These are phyloP conservation scores for Spergularia marina DNA, from an alignment of 148 eudicot genomes.

Conservation along the genomic window DNA sequence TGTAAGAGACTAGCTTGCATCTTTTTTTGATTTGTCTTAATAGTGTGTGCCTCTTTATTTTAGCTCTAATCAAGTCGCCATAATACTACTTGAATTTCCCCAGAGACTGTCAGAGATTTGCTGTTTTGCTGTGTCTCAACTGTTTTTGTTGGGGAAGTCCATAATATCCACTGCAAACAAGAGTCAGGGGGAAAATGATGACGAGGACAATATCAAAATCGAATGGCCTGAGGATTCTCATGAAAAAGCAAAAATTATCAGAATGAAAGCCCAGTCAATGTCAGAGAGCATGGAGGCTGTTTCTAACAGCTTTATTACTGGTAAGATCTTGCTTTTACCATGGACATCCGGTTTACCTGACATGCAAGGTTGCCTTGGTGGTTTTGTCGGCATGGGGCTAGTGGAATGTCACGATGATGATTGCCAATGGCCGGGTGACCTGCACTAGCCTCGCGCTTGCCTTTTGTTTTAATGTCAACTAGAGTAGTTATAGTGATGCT, in stretches of 20 bases:
- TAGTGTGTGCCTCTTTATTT: neutral
- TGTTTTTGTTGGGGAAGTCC: slow-evolving; percentile 84
- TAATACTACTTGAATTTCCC: slow-evolving; percentile 12
- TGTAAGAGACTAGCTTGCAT: slow-evolving; percentile 44
- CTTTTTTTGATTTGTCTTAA: slow-evolving; percentile 2
- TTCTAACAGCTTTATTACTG: slow-evolving; percentile 81
- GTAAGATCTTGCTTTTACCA: slow-evolving; percentile 29
- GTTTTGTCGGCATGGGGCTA: neutral
- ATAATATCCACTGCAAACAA: slow-evolving; percentile 69
- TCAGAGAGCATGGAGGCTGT: slow-evolving; percentile 70
- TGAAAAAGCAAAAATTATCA: slow-evolving; percentile 75
- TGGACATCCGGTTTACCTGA: neutral
- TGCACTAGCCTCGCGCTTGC: neutral
- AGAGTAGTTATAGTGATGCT: neutral
- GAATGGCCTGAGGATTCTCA: slow-evolving; percentile 93
- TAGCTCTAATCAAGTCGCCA: neutral
- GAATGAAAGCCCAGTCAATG: slow-evolving; percentile 71
- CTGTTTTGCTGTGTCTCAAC: slow-evolving; percentile 81
- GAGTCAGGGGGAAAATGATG: slow-evolving; percentile 45
- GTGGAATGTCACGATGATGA: neutral
- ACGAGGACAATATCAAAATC: slow-evolving; percentile 43
- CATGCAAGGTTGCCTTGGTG: neutral
- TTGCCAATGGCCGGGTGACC: neutral
- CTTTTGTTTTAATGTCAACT: neutral
- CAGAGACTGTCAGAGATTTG: slow-evolving; percentile 97